Percentiles rank a stretch among this genome's conserved stretches.
Conservation (phyloP, 257 asterid species). For the Ophiorrhiza pumila region DNA sequence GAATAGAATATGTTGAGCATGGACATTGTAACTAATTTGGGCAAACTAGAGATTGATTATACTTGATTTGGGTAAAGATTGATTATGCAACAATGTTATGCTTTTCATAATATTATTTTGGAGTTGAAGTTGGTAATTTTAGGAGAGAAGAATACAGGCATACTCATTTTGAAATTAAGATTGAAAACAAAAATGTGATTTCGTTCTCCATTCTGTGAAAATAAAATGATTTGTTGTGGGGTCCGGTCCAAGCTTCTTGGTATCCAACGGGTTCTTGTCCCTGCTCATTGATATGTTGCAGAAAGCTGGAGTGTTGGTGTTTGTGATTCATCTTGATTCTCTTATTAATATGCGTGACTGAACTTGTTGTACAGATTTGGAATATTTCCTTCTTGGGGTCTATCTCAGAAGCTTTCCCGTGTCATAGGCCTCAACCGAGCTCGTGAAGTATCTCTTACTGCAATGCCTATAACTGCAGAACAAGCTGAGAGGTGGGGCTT, state of each 20-base stretch:
- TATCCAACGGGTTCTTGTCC: background rate
- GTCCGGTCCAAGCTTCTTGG: background rate
- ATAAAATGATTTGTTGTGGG: background rate
- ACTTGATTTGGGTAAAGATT: background rate
- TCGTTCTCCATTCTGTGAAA: background rate
- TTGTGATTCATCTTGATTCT: background rate
- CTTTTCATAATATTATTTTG: too few species aligned
- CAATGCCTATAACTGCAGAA: slow-evolving; percentile 71
- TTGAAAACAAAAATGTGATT: background rate
- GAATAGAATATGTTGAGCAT: background rate
- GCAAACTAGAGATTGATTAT: background rate
- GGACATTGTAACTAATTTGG: background rate
- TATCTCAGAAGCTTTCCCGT: slow-evolving; percentile 93
- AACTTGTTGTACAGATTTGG: slow-evolving; percentile 64
- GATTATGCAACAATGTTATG: too few species aligned
- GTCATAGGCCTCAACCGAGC: slow-evolving; percentile 81
- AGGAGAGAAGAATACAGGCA: background rate
- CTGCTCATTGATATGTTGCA: background rate
- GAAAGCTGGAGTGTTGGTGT: background rate
- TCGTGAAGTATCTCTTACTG: slow-evolving; percentile 73
- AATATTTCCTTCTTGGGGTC: slow-evolving; percentile 97
- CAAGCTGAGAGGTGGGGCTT: slow-evolving; percentile 94
- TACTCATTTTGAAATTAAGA: background rate
- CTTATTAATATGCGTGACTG: background rate
- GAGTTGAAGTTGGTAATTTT: background rate